These are phyloP conservation scores for Dysphania ambrosioides DNA, from an alignment of 148 eudicot genomes.

Conservation along the genomic window DNA sequence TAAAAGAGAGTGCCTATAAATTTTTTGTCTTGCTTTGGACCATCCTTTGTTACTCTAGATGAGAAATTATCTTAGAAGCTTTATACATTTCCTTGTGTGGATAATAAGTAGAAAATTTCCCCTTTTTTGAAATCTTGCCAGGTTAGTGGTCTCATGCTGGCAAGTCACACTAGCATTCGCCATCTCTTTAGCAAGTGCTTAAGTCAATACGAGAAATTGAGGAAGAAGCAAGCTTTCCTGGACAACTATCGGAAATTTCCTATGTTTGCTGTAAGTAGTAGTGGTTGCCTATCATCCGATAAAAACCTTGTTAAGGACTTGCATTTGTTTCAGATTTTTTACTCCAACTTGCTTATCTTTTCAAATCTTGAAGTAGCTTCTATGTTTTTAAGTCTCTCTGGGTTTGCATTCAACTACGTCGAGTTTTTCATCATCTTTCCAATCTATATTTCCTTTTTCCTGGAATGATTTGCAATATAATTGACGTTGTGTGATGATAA, in stretches of 20 bases:
- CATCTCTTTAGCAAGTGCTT: constrained; percentile 86
- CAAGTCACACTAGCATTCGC: constrained; percentile 94
- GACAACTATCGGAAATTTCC: constrained; percentile 94
- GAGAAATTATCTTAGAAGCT: not conserved
- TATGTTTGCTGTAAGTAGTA: constrained; percentile 86
- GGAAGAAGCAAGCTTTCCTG: constrained; percentile 97
- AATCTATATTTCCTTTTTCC: not conserved
- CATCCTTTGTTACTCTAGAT: not conserved
- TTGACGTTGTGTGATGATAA: not conserved
- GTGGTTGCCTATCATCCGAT: not conserved
- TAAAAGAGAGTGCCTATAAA: not conserved
- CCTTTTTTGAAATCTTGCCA: constrained; percentile 24
- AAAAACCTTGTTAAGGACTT: not conserved
- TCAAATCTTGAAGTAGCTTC: not conserved
- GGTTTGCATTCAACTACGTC: not conserved
- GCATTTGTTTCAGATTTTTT: too few species aligned
- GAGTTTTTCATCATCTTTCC: not conserved
- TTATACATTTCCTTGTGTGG: not conserved
- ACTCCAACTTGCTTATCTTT: too few species aligned
- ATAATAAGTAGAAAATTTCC: not conserved
- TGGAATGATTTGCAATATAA: not conserved
- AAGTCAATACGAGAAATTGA: constrained; percentile 86
- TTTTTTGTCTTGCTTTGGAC: not conserved
- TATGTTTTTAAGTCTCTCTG: not conserved
- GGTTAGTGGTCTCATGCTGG: constrained; percentile 99